phyloP scores from a whole-genome alignment of 805 yeast genomes.

The Starmera quercuum region DNA sequence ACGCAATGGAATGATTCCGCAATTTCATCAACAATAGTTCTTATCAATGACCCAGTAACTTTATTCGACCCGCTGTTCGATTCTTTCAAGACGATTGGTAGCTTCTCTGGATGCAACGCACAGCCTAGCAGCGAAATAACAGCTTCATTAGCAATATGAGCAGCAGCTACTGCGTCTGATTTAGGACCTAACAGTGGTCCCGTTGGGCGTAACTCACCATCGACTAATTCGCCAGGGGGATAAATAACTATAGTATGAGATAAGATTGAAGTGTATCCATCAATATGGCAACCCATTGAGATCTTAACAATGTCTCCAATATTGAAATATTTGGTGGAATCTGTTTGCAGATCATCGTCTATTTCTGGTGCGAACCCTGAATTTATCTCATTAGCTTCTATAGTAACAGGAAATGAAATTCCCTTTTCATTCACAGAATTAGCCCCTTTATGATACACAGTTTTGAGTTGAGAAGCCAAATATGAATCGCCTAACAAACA shows the following conservation, averaged over 20 bases:
- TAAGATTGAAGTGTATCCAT: constrained; percentile 85
- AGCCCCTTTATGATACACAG: constrained; percentile 44
- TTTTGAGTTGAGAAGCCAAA: constrained; percentile 49
- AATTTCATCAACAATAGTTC: constrained; percentile 74
- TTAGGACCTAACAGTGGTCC: constrained; percentile 79
- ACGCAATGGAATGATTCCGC: constrained; percentile 79
- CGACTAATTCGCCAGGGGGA: constrained; percentile 47
- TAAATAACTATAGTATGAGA: constrained; percentile 84
- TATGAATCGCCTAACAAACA: constrained; percentile 80
- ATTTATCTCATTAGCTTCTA: constrained; percentile 75
- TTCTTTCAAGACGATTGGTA: constrained; percentile 44
- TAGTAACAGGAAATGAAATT: constrained; percentile 83
- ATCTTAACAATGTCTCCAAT: constrained; percentile 86
- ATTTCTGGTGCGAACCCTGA: constrained; percentile 83
- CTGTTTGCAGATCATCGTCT: constrained; percentile 41
- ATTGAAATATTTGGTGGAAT: constrained; percentile 31
- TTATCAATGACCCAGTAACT: constrained; percentile 64
- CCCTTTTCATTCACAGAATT: constrained; percentile 77
- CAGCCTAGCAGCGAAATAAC: constrained; percentile 71
- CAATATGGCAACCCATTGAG: constrained; percentile 84
- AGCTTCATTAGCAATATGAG: constrained; percentile 84
- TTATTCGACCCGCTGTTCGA: constrained; percentile 21
- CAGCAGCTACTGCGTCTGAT: constrained; percentile 87
- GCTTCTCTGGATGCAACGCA: constrained; percentile 66
- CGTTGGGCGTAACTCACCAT: constrained; percentile 37